These are phyloP conservation scores for Lizonia empirigonia DNA, from an alignment of 2,329 filamentous ascomycete genomes.

Conservation along the genomic window DNA sequence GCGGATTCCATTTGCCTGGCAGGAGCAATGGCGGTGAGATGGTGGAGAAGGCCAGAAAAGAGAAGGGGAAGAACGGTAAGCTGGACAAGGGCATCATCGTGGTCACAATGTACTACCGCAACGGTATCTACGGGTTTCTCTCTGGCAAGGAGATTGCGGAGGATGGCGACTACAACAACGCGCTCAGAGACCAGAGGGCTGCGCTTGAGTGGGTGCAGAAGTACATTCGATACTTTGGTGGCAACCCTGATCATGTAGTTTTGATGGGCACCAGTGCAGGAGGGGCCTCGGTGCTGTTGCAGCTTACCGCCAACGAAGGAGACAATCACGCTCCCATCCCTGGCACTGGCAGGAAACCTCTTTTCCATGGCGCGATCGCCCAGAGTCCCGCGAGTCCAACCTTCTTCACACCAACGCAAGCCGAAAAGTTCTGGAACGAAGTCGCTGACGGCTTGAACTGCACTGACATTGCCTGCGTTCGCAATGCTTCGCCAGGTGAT, in stretches of 20 bases:
- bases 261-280: constrained; percentile 50
- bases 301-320: constrained; percentile 39
- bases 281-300: constrained; percentile 38
- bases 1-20: constrained; percentile 49
- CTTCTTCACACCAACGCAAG: constrained; percentile 39
- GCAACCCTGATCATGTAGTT: constrained; percentile 54
- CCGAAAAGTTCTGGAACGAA: constrained; percentile 40
- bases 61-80: constrained; percentile 33
- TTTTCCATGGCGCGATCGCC: constrained; percentile 42
- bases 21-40: constrained; percentile 40
- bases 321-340: constrained; percentile 36
- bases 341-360: constrained; percentile 33
- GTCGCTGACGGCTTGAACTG: constrained; percentile 41
- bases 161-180: constrained; percentile 45
- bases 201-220: constrained; percentile 51
- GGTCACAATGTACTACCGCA: constrained; percentile 44
- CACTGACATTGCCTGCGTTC: constrained; percentile 38
- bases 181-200: constrained; percentile 48
- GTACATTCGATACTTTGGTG: constrained; percentile 53
- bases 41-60: constrained; percentile 38
- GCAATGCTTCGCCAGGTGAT: constrained; percentile 33
- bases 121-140: constrained; percentile 53
- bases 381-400: constrained; percentile 42
- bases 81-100: constrained; percentile 42
- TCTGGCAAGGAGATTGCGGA: constrained; percentile 49